phyloP scores from a whole-genome alignment of 768 basidiomycete genomes.

The Boletus insuetus region DNA sequence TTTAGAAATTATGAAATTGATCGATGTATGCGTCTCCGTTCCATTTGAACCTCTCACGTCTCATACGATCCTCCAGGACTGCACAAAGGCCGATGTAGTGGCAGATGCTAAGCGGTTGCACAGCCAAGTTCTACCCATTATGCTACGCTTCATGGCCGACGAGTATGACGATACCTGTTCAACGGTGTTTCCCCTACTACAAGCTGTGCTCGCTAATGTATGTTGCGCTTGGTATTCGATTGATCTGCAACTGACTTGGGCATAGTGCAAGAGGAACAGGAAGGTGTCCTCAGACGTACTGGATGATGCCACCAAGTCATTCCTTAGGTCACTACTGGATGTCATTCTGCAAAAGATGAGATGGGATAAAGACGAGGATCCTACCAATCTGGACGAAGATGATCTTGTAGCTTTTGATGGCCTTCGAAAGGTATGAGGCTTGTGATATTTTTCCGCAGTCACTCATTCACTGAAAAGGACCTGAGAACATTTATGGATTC shows the following conservation, averaged over 20 bases:
- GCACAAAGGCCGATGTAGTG: conserved; percentile 53
- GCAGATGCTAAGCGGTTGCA: conserved; percentile 64
- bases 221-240: conserved; percentile 22
- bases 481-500: conserved; percentile 85
- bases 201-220: conserved; percentile 70
- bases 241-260: conserved; percentile 2
- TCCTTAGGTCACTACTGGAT: conserved; percentile 74
- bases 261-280: conserved; percentile 78
- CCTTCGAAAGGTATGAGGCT: conserved; percentile 68
- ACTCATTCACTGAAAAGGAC: conserved; percentile 51
- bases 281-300: conserved; percentile 60
- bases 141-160: conserved; percentile 88
- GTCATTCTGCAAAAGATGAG: conserved; percentile 86
- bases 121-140: conserved; percentile 68
- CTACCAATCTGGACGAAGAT: conserved; percentile 85
- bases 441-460: background rate
- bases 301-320: conserved; percentile 66
- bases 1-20: conserved; percentile 75
- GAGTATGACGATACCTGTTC: conserved; percentile 86
- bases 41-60: background rate
- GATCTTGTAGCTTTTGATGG: conserved; percentile 79
- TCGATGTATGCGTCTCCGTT: conserved; percentile 53
- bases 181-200: conserved; percentile 80
- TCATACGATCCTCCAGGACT: conserved; percentile 46
- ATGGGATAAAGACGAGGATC: conserved; percentile 81